Evolutionary conservation across 768 basidiomycete species (phyloP).

Genomic region (Tulasnella sp.): DNA sequence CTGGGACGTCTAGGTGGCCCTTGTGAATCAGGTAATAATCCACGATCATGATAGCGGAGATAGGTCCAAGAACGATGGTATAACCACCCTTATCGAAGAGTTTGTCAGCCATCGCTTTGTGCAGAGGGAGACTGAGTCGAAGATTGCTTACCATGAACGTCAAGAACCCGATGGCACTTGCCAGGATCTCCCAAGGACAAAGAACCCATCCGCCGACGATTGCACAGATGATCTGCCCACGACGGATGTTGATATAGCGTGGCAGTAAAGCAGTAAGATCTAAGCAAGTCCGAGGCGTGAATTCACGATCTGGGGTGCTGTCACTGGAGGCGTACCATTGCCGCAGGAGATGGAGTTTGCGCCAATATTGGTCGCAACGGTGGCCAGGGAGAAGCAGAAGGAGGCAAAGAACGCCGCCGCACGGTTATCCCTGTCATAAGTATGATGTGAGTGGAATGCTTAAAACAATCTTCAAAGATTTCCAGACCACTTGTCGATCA

Average conservation of each 20-base stretch:
- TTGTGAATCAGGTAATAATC: constrained; percentile 70
- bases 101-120: no score
- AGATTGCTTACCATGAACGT: constrained; percentile 54
- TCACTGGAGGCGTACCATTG: constrained; percentile 62
- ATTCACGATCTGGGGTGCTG: neutral
- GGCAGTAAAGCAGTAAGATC: constrained; percentile 3
- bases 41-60: constrained; percentile 61
- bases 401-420: constrained; percentile 77
- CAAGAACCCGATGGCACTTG: constrained; percentile 54
- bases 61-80: constrained; percentile 77
- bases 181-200: constrained; percentile 81
- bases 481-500: constrained; percentile 9
- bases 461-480: neutral
- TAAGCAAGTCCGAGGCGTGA: no score
- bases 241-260: constrained; percentile 65
- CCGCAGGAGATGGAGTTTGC: constrained; percentile 70
- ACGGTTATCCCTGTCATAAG: constrained; percentile 61
- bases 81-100: constrained; percentile 40
- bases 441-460: constrained; percentile 13
- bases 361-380: constrained; percentile 57
- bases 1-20: constrained; percentile 65
- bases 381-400: constrained; percentile 62
- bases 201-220: constrained; percentile 75
- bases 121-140: no score
- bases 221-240: constrained; percentile 71